Evolutionary conservation across 148 eudicot species (phyloP).

Genomic region (Gaultheria prostrata): DNA sequence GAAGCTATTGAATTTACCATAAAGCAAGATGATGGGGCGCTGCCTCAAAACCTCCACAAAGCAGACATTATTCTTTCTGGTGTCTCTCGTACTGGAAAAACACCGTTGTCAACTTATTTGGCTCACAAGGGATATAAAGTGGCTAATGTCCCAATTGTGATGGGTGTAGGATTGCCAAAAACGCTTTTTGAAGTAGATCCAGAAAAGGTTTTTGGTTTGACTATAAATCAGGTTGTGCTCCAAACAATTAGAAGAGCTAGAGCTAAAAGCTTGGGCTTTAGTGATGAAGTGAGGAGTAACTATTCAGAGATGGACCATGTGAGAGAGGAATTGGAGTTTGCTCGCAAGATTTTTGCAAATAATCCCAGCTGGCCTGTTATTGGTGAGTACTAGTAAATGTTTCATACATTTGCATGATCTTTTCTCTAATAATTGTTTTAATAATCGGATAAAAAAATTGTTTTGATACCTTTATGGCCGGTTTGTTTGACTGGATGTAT

Average conservation of each 20-base stretch:
- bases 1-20: conserved; percentile 95
- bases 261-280: conserved; percentile 77
- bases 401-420: neutral
- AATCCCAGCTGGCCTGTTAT: conserved; percentile 91
- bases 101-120: conserved; percentile 84
- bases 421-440: too few species aligned
- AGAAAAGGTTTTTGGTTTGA: conserved; percentile 74
- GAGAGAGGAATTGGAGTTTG: conserved; percentile 65
- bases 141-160: conserved; percentile 86
- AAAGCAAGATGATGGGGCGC: conserved; percentile 95
- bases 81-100: conserved; percentile 91
- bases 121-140: conserved; percentile 94
- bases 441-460: too few species aligned
- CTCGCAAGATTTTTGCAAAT: conserved; percentile 59
- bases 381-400: conserved; percentile 54
- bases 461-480: neutral
- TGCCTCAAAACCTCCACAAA: conserved; percentile 66
- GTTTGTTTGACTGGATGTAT: neutral
- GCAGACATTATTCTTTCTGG: conserved; percentile 84
- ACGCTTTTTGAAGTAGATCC: conserved; percentile 67
- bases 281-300: conserved; percentile 40
- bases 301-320: conserved; percentile 80
- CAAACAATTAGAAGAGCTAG: conserved; percentile 75
- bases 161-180: conserved; percentile 58
- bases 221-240: conserved; percentile 68